Percentiles rank a stretch among this genome's conserved stretches.
Evolutionary conservation across 805 yeast genomes (phyloP).

Genomic region (Lachancea lanzarotensis): DNA sequence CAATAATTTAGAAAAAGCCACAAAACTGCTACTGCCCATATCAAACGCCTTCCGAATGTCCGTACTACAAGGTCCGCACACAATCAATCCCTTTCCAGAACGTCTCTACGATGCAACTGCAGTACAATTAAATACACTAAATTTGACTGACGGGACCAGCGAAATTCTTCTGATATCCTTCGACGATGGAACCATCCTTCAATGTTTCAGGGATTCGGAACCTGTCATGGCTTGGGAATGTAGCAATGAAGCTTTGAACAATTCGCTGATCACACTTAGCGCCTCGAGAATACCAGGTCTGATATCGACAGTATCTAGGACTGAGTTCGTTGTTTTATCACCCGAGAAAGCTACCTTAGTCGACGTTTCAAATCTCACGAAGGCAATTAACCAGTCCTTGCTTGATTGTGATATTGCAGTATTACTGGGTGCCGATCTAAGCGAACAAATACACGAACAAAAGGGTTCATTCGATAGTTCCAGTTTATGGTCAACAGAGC

Average conservation of each 20-base stretch:
- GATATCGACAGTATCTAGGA: neutral
- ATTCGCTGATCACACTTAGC: slow-evolving; percentile 18
- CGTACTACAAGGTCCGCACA: slow-evolving; percentile 47
- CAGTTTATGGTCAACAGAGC: slow-evolving; percentile 1
- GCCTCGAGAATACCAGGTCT: slow-evolving; percentile 1
- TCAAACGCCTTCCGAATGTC: slow-evolving; percentile 7
- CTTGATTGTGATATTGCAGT: slow-evolving; percentile 3
- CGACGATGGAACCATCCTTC: slow-evolving; percentile 26
- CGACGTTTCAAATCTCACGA: neutral
- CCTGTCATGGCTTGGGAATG: slow-evolving; percentile 35
- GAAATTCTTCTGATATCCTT: slow-evolving; percentile 26
- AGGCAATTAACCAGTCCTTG: slow-evolving; percentile 2
- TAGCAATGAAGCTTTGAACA: slow-evolving; percentile 18
- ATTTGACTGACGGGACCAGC: slow-evolving; percentile 17
- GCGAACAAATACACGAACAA: neutral
- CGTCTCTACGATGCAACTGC: slow-evolving; percentile 44
- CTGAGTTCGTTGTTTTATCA: slow-evolving; percentile 1
- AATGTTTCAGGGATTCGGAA: slow-evolving; percentile 30
- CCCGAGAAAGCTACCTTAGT: slow-evolving; percentile 2
- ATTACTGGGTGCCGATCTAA: neutral
- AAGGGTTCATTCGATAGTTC: slow-evolving; percentile 1
- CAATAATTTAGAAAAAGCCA: slow-evolving; percentile 6
- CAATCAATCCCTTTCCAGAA: slow-evolving; percentile 49
- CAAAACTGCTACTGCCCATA: neutral
- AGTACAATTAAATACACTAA: slow-evolving; percentile 27